Base-by-base conservation (phyloP, 2,329 filamentous ascomycete genomes). In the Colletotrichum siamense region DNA sequence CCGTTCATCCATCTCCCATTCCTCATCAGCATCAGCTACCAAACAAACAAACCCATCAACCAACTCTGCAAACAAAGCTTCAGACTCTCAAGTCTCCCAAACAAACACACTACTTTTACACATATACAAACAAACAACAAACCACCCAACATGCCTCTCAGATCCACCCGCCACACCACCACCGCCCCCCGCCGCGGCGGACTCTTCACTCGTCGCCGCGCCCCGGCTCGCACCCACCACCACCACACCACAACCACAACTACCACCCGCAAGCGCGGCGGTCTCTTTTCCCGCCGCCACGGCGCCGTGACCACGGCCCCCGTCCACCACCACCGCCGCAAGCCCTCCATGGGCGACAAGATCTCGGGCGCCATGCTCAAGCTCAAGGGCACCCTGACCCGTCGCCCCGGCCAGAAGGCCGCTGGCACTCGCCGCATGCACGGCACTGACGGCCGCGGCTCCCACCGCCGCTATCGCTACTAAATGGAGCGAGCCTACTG, bases 301-400 rank as follows among this genome's bases (percentile, higher is more conserved):
- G 77, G 67, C 12, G 61, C 77, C 30, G 64, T 68, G 49, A 78
- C 81, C 5, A 59, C 73, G 6, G 80, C 83, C 3, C 86, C 86
- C 4, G 86, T 87, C 18, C 90, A 92, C 77, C 92, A 94, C 82
- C 94, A 95, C 70, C 91, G 91, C 82, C 92, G 94, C 81, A 91
- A 93, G 80, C 89, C 91, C 5, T 91, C 89, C 52, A 87, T 96
- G 79, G 93, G 93, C 63, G 95, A 96, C 86, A 96, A 96, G 85
- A 89, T 96, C 79, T 93, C 91, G 66, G 95, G 95, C 22, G 94
- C 94, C 1, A 87, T 96, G 83, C 88, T 95, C 86, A 95, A 91
- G 87, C 84, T 96, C 78, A 92, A 92, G 84, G 95, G 95, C 9
- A 91, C 88, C 70, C 82, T 96, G 73, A 96, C 93, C 2, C 85